Base-by-base conservation (phyloP, 345 rosid species). In the Corymbia maculata region DNA sequence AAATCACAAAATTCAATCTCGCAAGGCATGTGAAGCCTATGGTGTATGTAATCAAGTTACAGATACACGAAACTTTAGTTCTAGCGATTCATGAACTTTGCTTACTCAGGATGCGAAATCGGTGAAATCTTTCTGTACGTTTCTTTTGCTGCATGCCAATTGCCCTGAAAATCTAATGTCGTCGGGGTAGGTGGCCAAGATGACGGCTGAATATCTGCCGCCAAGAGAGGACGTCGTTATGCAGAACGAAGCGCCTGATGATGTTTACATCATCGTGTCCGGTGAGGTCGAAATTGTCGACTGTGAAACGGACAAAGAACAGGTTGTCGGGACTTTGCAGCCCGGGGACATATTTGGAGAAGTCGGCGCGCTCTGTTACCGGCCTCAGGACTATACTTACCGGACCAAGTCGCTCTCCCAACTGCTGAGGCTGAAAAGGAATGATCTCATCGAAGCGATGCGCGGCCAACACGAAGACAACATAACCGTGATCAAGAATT, bases 161-260 rank as follows among this genome's bases (percentile, higher is more conserved):
- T 75, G 84, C 84, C 28, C 49, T 75, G 82, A 75, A 75, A 75
- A 42, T 75, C 84, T 75, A 10, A 30, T 32, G 47, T 47, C 84
- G 19, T 75, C 28, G 28, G 28, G 28, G 70, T 70, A 96, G 99
- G 97, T 96, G 17, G 92, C 98, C 3, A 94, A 93, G 90, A 96
- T 96, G 97, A 96, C 91, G 88, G 98, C 98, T 11, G 99, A 97
- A 93, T 97, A 97, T 90, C 91, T 96, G 86, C 99, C 99, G 12
- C 99, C 99, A 21, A 93, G 93, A 91, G 99, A 96, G 89, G 99
- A 97, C 91, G 98, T 97, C 9, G 89, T 95, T 7, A 92, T 96
- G 96, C 97, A 95, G 85, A 96, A 95, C 68, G 99, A 97, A 90
- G 89, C 97, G 1, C 96, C 99, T 0, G 99, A 97, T 7, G 99